phyloP scores from a whole-genome alignment of 768 basidiomycete species.

The Lactifluus subvellereus region DNA sequence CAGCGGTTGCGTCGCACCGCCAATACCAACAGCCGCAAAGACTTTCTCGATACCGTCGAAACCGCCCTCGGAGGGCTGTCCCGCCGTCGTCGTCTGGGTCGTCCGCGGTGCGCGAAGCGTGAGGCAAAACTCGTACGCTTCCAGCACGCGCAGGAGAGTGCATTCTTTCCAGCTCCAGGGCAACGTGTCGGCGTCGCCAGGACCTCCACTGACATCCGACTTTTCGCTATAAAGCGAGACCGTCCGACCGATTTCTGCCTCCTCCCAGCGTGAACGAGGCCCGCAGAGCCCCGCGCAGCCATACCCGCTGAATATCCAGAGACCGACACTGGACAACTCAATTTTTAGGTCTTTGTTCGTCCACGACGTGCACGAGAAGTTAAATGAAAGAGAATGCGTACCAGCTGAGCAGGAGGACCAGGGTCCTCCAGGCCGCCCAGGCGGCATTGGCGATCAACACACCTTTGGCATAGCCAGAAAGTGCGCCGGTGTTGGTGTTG shows the following conservation, averaged over 20 bases:
- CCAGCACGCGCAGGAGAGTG: conserved; percentile 65
- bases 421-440: conserved; percentile 71
- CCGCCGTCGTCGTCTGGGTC: conserved; percentile 29
- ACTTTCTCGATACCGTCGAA: conserved; percentile 55
- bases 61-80: conserved; percentile 29
- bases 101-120: conserved; percentile 35
- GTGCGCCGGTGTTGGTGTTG: conserved; percentile 49
- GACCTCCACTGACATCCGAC: conserved; percentile 26
- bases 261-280: conserved; percentile 80
- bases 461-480: conserved; percentile 74
- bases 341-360: background rate
- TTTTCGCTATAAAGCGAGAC: conserved; percentile 47
- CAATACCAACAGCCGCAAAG: conserved; percentile 50
- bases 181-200: conserved; percentile 37
- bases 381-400: conserved; percentile 27
- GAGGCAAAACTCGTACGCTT: conserved; percentile 78
- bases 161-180: conserved; percentile 77
- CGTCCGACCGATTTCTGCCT: conserved; percentile 62
- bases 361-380: background rate
- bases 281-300: conserved; percentile 80
- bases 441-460: conserved; percentile 73
- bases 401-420: conserved; percentile 69
- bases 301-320: conserved; percentile 75
- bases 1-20: conserved; percentile 37
- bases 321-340: conserved; percentile 48